Evolutionary conservation across 2,329 filamentous ascomycete species (phyloP), one percentile per base, ranked within the genome.

Genomic region (Mycosphaerelloides madeirae): DNA sequence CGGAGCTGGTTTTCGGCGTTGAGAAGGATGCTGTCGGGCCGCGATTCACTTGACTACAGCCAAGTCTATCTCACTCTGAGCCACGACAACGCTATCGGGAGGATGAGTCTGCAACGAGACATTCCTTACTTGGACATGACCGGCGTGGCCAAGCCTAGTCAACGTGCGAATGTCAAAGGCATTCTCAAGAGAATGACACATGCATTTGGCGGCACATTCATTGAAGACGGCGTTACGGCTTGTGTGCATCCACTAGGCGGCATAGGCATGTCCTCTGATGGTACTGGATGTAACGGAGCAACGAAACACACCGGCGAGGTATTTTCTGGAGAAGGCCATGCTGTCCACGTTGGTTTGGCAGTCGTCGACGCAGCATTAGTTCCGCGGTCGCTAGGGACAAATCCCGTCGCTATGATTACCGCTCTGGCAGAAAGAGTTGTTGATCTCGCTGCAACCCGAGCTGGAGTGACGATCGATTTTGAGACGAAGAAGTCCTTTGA

Each of bases 181-280:
- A 48, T 81, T 3, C 62, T 84, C 6, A 69, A 68, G 28, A 69
- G 72, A 54, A 77, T 78, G 2, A 82, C 79, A 0, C 66, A 72
- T 50, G 72, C 71, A 2, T 75, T 82, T 4, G 79, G 80, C 2
- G 81, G 81, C 2, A 80, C 75, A 0, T 73, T 81, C 29, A 71
- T 76, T 7, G 15, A 14, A 40, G 80, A 74, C 46, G 80, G 80
- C 1, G 80, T 78, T 49, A 76, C 79, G 57, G 73, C 84, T 16
- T 84, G 81, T 0, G 81, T 84, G 11, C 81, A 85, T 63, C 79
- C 81, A 5, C 78, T 85, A 37, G 80, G 78, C 68, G 83, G 83
- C 34, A 81, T 80, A 2, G 76, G 73, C 39, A 81, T 85, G 74
- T 77, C 78, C 25, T 65, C 65, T 3, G 78, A 83, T 56, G 76